Base-by-base conservation (phyloP, 805 yeast genomes). In the Myxozyma monticola region DNA sequence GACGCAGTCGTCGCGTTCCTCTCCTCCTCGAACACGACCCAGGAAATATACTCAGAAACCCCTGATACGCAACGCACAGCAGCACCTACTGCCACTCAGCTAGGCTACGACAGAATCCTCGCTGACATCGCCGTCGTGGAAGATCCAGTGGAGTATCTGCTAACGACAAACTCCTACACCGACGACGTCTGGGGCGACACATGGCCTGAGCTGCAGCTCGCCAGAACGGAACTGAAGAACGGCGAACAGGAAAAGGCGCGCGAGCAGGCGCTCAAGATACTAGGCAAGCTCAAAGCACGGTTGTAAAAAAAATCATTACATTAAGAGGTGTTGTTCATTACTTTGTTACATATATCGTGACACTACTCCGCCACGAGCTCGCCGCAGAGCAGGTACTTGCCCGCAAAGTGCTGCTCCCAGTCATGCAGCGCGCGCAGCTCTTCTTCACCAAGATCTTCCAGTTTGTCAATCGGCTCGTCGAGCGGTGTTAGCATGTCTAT, bases 321-420 rank as follows among this genome's bases (percentile, higher is more conserved):
- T 15, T 29, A 26, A n/a, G 24, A 15, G 14, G 12, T 25, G 8
- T 31, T 41, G 31, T 10, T 28, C 9, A 10, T 28, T 28, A 28
- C 9, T 9, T 28, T 28, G 31, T 28, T 14, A 14, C n/a, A 3
- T 31, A 42, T 22, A 9, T 42, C 28, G 17, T 17, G 5, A 18
- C 31, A 38, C 10, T 14, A 28, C 33, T 60, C 52, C 20, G 53
- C 50, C 9, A 79, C 77, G 40, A 89, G 73, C 28, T 78, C 76
- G 1, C 99, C 99, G 34, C 89, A 85, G 20, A 80, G 73, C 1
- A 85, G 81, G 65, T 93, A 93, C 72, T 93, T 93, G 60, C 78
- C 79, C 45, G 75, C 81, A 64, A 93, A 91, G 68, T 84, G 88
- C 34, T 76, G 79, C 56, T 80, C 88, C 99, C 99, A 93, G 39